Evolutionary conservation across 331 rosid genomes (phyloP).

Genomic region (Dryas integrifolia): DNA sequence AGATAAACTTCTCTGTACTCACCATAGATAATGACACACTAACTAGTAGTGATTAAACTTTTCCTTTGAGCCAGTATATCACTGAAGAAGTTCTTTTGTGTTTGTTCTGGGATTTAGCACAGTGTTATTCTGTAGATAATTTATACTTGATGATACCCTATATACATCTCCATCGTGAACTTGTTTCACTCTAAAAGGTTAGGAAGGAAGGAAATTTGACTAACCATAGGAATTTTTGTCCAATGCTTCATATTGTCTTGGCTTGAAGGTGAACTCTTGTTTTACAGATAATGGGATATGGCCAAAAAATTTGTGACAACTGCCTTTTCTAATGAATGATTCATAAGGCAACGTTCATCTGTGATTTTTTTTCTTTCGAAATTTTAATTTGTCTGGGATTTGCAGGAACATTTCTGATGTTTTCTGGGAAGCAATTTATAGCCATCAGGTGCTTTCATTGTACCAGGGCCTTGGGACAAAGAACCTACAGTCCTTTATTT

Average conservation of each 20-base stretch:
- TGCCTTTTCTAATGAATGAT: slow-evolving; percentile 9
- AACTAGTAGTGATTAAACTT: not conserved
- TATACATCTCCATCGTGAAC: not conserved
- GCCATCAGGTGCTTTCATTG: slow-evolving; percentile 66
- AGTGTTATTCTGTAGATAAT: not conserved
- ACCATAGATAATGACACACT: not conserved
- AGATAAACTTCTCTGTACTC: not conserved
- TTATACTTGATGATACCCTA: not conserved
- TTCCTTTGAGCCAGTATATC: not conserved
- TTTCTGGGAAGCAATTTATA: slow-evolving; percentile 86
- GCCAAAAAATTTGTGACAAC: not conserved
- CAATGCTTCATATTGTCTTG: not conserved
- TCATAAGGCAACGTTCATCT: not conserved
- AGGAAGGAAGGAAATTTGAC: not conserved
- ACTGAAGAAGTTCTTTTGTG: not conserved
- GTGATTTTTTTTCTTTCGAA: not conserved
- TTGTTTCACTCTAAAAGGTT: not conserved
- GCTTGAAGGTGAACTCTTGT: not conserved
- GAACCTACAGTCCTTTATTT: slow-evolving; percentile 76
- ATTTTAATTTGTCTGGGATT: slow-evolving; percentile 10
- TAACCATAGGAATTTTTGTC: not conserved
- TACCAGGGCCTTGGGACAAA: slow-evolving; percentile 97
- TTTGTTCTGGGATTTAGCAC: not conserved
- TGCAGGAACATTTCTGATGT: slow-evolving; percentile 91
- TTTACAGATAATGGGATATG: not conserved